Evolutionary conservation across 345 rosid genomes (phyloP), one percentile per base, ranked within the genome.

Genomic region (Gynandropsis gynandra): DNA sequence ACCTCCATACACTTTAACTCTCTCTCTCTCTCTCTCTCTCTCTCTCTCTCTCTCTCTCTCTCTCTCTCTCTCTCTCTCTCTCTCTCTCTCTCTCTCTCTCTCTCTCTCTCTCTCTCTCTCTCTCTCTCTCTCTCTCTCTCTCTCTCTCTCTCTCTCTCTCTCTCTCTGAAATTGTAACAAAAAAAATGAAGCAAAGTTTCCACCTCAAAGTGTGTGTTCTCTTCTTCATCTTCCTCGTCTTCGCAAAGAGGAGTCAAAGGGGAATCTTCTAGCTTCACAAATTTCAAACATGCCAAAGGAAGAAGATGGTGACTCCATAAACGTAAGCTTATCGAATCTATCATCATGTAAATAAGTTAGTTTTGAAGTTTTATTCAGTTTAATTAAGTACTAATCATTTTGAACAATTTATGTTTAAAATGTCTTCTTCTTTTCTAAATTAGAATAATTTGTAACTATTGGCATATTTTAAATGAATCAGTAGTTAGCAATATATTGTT

Each of bases 111-210:
- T 24, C 29, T 24, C 29, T 5, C 29, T 5, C 5, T 24, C 29
- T 24, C 29, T 24, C 29, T 24, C 29, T 24, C 29, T 24, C 29
- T 24, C 29, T 24, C 29, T 24, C 29, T 24, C 29, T 24, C 29
- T 24, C 29, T 24, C 29, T 24, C 29, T 24, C 21, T 34, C 47
- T 57, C 31, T 31, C 34, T 52, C 17, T 42, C 47, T 58, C 40
- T 54, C 54, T 17, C 38, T 35, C 36, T 16, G 16, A 58, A 27
- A 47, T 44, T 6, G 5, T 11, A 54, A 36, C 35, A 47, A 31
- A 66, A 54, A 65, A 50, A 58, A 79, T 77, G 90, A 79, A 73
- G 79, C 77, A 50, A 29, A 62, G 34, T 67, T 33, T 70, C 20
- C 44, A 19, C 66, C 61, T 62, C 40, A 31, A 9, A 59, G 52